phyloP scores from a whole-genome alignment of 495 filamentous ascomycete species.

The Opeltia flavorubescens region DNA sequence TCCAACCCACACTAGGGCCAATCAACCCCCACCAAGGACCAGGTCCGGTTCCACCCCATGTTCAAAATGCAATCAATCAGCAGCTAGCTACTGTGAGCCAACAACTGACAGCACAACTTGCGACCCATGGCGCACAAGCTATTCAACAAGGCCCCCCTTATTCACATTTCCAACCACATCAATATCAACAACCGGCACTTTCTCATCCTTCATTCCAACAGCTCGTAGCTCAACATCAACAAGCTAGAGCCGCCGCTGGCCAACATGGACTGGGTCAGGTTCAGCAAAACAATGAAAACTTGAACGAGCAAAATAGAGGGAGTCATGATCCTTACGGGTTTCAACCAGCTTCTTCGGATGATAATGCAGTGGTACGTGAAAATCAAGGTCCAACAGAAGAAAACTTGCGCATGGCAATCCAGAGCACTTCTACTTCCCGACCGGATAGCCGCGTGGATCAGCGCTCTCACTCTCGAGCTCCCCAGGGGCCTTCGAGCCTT shows the following conservation, averaged over 20 bases:
- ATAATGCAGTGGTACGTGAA: constrained; percentile 22
- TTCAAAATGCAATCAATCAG: constrained; percentile 9
- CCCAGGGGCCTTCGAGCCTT: background rate
- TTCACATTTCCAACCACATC: constrained; percentile 5
- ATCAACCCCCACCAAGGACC: constrained; percentile 2
- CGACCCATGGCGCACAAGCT: constrained; percentile 7
- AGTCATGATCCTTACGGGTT: constrained; percentile 13
- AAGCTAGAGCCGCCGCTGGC: constrained; percentile 18
- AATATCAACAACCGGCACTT: constrained; percentile 12
- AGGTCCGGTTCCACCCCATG: constrained; percentile 9
- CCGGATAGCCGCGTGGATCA: background rate
- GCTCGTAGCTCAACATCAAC: constrained; percentile 25
- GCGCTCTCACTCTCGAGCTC: background rate
- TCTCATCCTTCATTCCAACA: constrained; percentile 22
- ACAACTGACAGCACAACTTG: constrained; percentile 9
- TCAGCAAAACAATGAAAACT: background rate
- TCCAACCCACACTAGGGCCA: background rate
- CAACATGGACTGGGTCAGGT: constrained; percentile 4
- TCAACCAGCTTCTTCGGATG: constrained; percentile 20
- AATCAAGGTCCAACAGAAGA: constrained; percentile 23
- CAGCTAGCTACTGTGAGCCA: constrained; percentile 12
- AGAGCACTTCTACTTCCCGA: constrained; percentile 4
- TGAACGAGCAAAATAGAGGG: background rate
- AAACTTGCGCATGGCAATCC: constrained; percentile 20
- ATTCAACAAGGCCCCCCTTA: constrained; percentile 4